Evolutionary conservation across 441 rosid genomes (phyloP), one percentile per base, ranked within the genome.

Genomic region (Jatropha podagrica): DNA sequence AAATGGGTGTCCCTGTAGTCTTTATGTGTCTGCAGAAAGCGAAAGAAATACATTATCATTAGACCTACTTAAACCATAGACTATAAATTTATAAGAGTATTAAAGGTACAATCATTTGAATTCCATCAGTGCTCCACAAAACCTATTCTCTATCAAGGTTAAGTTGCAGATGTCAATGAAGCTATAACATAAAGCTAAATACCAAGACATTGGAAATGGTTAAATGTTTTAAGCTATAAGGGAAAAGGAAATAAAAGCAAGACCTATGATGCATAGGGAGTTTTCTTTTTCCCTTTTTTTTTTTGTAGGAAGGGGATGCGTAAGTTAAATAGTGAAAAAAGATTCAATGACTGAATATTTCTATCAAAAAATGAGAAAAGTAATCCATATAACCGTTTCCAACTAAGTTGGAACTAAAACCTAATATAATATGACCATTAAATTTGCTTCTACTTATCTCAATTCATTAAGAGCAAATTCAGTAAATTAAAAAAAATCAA

Each of bases 1-100:
- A 90, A 84, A 17, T 80, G 87, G 23, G 80, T 76, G 81, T 89
- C 92, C 5, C 77, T 83, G 87, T 85, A 95, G 80, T 93, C 96
- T 76, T 87, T 88, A 86, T 95, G 98, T 73, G 83, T 82, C 97
- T 95, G 91, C 85, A 86, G 77, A 52, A 77, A 67, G 49, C 32
- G 41, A 74, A 70, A 58, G 26, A 67, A 49, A 46, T 6, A 44
- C 73, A 42, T 71, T 14, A 76, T 13, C 17, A 61, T 23, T 11
- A 56, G 2, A n/a, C 46, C 40, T 46, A 68, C 44, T 13, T 46
- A 56, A 55, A 58, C 63, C 6, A 44, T 4, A 44, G 48, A 7
- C 10, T 44, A 32, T 32, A 32, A 32, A 32, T 32, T 2, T 32
- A 32, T 32, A 32, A 32, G 32, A 32, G 32, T 32, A 32, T 32